Evolutionary conservation across 2,329 filamentous ascomycete species (phyloP), one percentile per base, ranked within the genome.

Genomic region (Hypoxylon sp.): DNA sequence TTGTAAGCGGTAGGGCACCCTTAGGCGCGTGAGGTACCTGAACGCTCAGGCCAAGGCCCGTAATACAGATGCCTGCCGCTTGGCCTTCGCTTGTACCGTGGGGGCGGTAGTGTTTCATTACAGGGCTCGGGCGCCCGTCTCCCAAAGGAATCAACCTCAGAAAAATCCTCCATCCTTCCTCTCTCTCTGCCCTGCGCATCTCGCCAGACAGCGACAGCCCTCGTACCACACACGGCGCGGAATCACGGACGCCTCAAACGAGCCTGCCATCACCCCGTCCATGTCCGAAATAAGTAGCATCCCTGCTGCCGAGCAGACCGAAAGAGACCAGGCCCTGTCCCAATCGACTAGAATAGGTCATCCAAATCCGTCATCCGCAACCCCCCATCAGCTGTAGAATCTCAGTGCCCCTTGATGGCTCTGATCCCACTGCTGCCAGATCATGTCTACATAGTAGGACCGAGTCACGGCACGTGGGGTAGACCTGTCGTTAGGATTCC

Each of bases 21-120:
- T n/a, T n/a, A n/a, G n/a, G n/a, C n/a, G n/a, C n/a, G n/a, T n/a
- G n/a, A n/a, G n/a, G n/a, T n/a, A n/a, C n/a, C n/a, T n/a, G n/a
- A n/a, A n/a, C n/a, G 6, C 6, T 17, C 31, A 3, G 11, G 33
- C 17, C 47, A 9, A 31, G 35, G 24, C 24, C 20, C 20, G 18
- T 31, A 17, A 24, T 29, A 17, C 31, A 11, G 23, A 27, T 23
- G 37, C 20, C 11, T n/a, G 26, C 26, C 11, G 26, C 6, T 29
- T n/a, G n/a, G n/a, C n/a, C n/a, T n/a, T n/a, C n/a, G n/a, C n/a
- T n/a, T n/a, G n/a, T n/a, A n/a, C n/a, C n/a, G n/a, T 63, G 60
- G 60, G 60, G 57, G 58, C 58, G 15, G 29, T 47, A 48, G n/a
- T n/a, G 53, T 57, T 63, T 56, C 48, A 58, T 41, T 52, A 42